A percentile compares a stretch with the other conserved stretches of the same genome.
phyloP scores from a whole-genome alignment of 1,284 basidiomycete genomes.

The Porogramme epimiltina region DNA sequence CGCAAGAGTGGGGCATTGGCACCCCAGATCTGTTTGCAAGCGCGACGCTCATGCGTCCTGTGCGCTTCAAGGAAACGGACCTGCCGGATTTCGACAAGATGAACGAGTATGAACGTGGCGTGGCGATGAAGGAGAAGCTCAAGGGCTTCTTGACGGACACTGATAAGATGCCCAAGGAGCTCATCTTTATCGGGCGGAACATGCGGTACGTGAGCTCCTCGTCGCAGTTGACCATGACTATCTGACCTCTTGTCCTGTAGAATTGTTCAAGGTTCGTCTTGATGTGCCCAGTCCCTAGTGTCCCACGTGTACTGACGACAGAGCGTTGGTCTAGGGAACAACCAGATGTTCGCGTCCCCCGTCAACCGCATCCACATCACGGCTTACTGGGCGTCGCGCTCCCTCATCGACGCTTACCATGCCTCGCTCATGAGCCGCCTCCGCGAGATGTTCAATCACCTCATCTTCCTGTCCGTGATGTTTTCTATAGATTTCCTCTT shows the following conservation, averaged over 20 bases:
- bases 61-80: slow-evolving; percentile 39
- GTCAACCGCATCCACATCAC: slow-evolving; percentile 88
- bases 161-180: slow-evolving; percentile 71
- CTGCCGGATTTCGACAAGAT: slow-evolving; percentile 31
- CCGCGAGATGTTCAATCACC: slow-evolving; percentile 51
- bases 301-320: neutral
- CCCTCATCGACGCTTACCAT: slow-evolving; percentile 43
- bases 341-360: slow-evolving; percentile 78
- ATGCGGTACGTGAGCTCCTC: slow-evolving; percentile 63
- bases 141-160: slow-evolving; percentile 65
- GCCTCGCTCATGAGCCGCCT: slow-evolving; percentile 43
- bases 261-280: slow-evolving; percentile 62
- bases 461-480: slow-evolving; percentile 57
- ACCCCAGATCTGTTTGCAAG: slow-evolving; percentile 78
- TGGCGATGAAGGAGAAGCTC: slow-evolving; percentile 65
- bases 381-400: slow-evolving; percentile 68
- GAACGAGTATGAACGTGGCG: slow-evolving; percentile 63
- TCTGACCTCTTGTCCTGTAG: slow-evolving; percentile 26
- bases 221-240: neutral
- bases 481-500: slow-evolving; percentile 59
- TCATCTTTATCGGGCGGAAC: slow-evolving; percentile 83
- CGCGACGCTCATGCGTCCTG: slow-evolving; percentile 67
- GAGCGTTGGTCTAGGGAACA: slow-evolving; percentile 51
- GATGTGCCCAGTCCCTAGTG: neutral
- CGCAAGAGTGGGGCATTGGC: slow-evolving; percentile 78